phyloP scores from a whole-genome alignment of 371 early-diverging fungal genomes.

The Rhizopus delemar region DNA sequence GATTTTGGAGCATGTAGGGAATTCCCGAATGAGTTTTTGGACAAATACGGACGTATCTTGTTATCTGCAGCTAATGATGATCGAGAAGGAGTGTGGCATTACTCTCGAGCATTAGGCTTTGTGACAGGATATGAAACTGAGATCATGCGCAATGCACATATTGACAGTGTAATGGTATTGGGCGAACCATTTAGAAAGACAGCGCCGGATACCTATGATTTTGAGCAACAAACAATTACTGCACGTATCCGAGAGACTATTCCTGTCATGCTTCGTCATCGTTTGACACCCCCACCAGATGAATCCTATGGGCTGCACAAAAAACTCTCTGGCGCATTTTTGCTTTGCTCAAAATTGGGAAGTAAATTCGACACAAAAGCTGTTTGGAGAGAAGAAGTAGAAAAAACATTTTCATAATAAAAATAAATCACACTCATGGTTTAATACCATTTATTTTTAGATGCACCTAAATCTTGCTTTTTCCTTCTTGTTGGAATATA shows the following conservation, averaged over 20 bases:
- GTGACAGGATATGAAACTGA: conserved; percentile 91
- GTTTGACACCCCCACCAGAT: conserved; percentile 96
- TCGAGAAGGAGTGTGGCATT: conserved; percentile 72
- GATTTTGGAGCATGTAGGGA: conserved; percentile 96
- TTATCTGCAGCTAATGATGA: conserved; percentile 75
- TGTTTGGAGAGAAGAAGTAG: conserved; percentile 62
- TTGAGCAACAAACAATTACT: conserved; percentile 80
- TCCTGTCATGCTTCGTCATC: conserved; percentile 91
- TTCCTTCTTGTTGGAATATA: conserved; percentile 12
- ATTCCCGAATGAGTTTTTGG: conserved; percentile 74
- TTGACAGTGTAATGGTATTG: conserved; percentile 83
- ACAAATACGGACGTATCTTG: conserved; percentile 76
- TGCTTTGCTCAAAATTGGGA: conserved; percentile 86
- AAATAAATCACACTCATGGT: neutral
- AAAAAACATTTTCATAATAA: conserved; percentile 3
- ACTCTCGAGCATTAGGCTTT: conserved; percentile 84
- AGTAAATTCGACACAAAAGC: conserved; percentile 73
- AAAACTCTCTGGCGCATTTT: conserved; percentile 91
- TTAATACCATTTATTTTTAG: conserved; percentile 2
- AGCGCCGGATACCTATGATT: conserved; percentile 70
- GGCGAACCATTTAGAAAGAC: conserved; percentile 81
- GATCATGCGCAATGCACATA: conserved; percentile 87
- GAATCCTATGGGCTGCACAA: conserved; percentile 95
- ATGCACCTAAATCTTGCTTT: neutral
- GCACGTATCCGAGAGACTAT: conserved; percentile 81